These are phyloP conservation scores for Solanum acaule DNA, from an alignment of 257 asterid genomes.

Conservation along the genomic window DNA sequence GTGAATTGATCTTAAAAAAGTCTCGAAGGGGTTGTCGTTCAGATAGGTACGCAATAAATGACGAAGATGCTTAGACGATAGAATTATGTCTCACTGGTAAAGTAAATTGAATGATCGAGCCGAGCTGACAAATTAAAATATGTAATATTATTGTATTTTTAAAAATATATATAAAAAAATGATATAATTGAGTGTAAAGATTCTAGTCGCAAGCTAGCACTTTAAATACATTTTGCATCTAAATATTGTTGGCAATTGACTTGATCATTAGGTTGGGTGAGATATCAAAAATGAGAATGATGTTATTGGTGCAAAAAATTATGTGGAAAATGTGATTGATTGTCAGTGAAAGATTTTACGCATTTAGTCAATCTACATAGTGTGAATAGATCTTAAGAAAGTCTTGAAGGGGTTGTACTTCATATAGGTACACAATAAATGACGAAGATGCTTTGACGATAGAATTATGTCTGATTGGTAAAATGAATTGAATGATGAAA, in stretches of 20 bases:
- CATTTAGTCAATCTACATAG: not conserved
- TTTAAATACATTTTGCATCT: not conserved
- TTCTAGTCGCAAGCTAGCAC: no score
- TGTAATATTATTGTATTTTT: not conserved
- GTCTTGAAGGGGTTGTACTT: not conserved
- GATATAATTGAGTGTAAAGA: not conserved
- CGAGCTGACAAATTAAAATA: not conserved
- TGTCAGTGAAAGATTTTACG: not conserved
- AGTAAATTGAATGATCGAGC: not conserved
- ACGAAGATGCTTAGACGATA: fast-evolving
- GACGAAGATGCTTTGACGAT: not conserved
- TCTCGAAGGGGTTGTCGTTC: not conserved
- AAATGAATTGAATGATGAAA: not conserved
- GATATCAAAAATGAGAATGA: not conserved
- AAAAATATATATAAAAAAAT: no score
- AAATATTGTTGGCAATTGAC: not conserved
- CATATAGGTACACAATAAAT: not conserved
- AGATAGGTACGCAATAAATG: not conserved
- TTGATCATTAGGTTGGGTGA: not conserved
- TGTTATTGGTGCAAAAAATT: not conserved
- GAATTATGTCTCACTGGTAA: fast-evolving
- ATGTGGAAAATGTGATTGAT: not conserved
- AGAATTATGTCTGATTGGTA: not conserved
- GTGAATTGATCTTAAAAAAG: not conserved
- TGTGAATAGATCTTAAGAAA: not conserved